Evolutionary conservation across 164 flowering plant genomes (phyloP).

Genomic region (Vitis amurensis): DNA sequence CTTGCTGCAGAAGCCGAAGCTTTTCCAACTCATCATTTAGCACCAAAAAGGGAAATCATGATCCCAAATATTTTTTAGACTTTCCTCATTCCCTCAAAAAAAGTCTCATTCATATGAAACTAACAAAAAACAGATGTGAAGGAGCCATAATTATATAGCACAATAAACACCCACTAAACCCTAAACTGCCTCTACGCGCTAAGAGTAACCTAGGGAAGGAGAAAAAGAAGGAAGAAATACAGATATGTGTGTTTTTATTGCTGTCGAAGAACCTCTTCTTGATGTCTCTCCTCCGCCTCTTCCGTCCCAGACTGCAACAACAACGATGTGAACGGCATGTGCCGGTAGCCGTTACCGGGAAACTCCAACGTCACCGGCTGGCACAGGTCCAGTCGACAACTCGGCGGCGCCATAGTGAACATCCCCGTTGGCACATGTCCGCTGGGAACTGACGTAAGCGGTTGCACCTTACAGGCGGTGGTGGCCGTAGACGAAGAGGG

Average conservation of each 20-base stretch:
- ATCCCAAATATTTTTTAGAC: too few relatives aligned
- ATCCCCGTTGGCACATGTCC: conserved; percentile 7
- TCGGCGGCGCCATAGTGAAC: conserved; percentile 19
- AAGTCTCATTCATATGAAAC: too few relatives aligned
- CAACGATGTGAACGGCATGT: conserved; percentile 68
- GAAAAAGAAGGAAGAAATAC: too few relatives aligned
- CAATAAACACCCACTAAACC: too few relatives aligned
- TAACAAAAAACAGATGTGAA: too few relatives aligned
- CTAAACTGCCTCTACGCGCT: too few relatives aligned
- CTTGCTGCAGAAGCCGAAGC: too few relatives aligned
- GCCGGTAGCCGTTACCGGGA: conserved; percentile 29
- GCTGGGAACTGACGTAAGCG: not conserved
- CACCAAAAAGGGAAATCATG: too few relatives aligned
- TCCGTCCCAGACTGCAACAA: conserved; percentile 47
- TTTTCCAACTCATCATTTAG: too few relatives aligned
- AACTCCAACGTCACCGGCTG: conserved; percentile 32
- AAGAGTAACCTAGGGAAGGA: too few relatives aligned
- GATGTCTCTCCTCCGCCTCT: conserved; percentile 24
- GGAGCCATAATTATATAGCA: too few relatives aligned
- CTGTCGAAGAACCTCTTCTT: conserved; percentile 12
- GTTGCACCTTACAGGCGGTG: conserved; percentile 12
- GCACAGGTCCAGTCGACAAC: conserved; percentile 42
- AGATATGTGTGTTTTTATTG: not conserved
- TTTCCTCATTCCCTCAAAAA: too few relatives aligned
- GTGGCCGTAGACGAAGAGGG: conserved; percentile 18